Evolutionary conservation across 2,329 filamentous ascomycete genomes (phyloP), one percentile per base, ranked within the genome.

Genomic region (Laburnicola sp.): DNA sequence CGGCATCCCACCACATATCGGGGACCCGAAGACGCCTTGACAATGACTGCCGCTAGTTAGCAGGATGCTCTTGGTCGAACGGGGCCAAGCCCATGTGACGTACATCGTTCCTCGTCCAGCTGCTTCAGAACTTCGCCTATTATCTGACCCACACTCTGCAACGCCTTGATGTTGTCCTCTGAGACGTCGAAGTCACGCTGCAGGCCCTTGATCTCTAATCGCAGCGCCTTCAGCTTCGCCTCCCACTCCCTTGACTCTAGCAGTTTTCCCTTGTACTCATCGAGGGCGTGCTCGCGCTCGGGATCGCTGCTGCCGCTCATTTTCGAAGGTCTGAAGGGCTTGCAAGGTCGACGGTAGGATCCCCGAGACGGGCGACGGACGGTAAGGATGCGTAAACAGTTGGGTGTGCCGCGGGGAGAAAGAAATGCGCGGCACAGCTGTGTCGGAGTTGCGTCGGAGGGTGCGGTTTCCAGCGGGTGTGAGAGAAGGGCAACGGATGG

Each of bases 71-170:
- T 39, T 25, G 4, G 50, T n/a, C 6, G 36, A 43, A 35, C 37
- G 46, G 3, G 2, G 10, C 9, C n/a, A 23, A 34, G 25, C 23
- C 37, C 23, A n/a, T n/a, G 38, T 38, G 27, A 79, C 89, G 74
- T 80, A 97, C 93, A 99, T 86, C 94, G 83, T 81, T 99, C 95
- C 68, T 99, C 94, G 71, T 99, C 94, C 59, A 99, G 83, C 80
- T 99, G 95, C 81, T 99, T 99, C 70, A 99, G 79, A 55, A 99
- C 95, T 78, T 99, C 94, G 66, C 94, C 94, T 75, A 99, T 97
- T 76, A 99, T 99, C 79, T 99, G 94, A 44, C 94, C 94, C 48
- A 99, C 94, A 75, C 94, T 97, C 80, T 99, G 94, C 69, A 99
- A 80, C 62, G 94, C 94, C 81, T 99, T 99, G 82, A 99, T 97